Evolutionary conservation across 2,329 filamentous ascomycete species (phyloP).

Genomic region (Xylaria sp.): DNA sequence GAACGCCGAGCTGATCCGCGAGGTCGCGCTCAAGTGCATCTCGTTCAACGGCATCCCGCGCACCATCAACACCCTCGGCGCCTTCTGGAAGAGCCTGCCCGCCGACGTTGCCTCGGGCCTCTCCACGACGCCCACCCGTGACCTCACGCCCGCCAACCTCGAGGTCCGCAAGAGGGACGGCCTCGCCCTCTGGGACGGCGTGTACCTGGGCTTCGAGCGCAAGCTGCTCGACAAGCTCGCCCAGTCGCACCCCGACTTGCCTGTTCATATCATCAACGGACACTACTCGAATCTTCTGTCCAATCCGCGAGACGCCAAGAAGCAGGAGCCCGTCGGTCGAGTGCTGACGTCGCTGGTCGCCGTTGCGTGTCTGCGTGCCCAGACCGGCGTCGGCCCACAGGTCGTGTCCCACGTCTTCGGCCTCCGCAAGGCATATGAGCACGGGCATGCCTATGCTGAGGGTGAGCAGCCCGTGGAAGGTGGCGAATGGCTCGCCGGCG

Average conservation of each 20-base stretch:
- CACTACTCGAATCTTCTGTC: slow-evolving; percentile 80
- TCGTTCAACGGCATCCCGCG: slow-evolving; percentile 85
- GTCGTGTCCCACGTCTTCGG: slow-evolving; percentile 85
- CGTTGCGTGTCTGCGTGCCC: slow-evolving; percentile 77
- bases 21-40: slow-evolving; percentile 80
- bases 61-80: slow-evolving; percentile 82
- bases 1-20: slow-evolving; percentile 77
- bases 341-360: slow-evolving; percentile 79
- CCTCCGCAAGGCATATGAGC: slow-evolving; percentile 77
- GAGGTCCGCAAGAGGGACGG: slow-evolving; percentile 67
- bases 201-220: slow-evolving; percentile 78
- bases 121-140: slow-evolving; percentile 65
- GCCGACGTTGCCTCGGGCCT: slow-evolving; percentile 63
- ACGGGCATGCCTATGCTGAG: slow-evolving; percentile 64
- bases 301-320: slow-evolving; percentile 65
- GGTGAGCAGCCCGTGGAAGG: slow-evolving; percentile 61
- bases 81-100: slow-evolving; percentile 73
- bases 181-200: slow-evolving; percentile 75
- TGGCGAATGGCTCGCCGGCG: slow-evolving; percentile 69
- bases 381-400: slow-evolving; percentile 85
- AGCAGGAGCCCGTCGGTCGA: slow-evolving; percentile 67
- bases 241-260: slow-evolving; percentile 81
- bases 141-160: slow-evolving; percentile 63
- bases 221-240: slow-evolving; percentile 78
- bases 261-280: slow-evolving; percentile 78